Base-by-base conservation (phyloP, 805 yeast genomes). In the Kluyveromyces starmeri region DNA sequence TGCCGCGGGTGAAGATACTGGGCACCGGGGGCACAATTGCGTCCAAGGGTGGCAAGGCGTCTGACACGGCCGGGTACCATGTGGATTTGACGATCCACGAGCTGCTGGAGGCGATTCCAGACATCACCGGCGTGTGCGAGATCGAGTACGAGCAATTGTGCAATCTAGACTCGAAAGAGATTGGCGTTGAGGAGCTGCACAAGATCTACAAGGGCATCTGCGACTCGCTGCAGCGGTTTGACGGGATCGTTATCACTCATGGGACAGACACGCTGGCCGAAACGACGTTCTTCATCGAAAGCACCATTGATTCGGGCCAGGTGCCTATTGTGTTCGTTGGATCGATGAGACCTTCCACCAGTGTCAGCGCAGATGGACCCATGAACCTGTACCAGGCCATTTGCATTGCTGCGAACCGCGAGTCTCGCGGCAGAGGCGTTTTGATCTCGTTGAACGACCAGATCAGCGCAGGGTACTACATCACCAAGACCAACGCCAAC, bases 181-280 rank as follows among this genome's bases (percentile, higher is more conserved):
- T 76, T 20, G 65, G 70, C 25, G 65, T 70, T 29, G 44, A 47
- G 1, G 68, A 71, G 27, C 55, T 76, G 36, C 46, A 65, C 35
- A 56, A 59, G 31, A 62, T 76, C 31, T 65, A 72, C 40, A 52
- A 59, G 28, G 68, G 69, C 37, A 63, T 76, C 13, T 53, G 65
- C 9, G 61, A 62, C 16, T 68, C 70, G 20, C 49, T 74, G 23
- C 60, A 55, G 27, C 52, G 50, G 11, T 71, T 64, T 42, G 75
- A 73, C 45, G 82, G 81, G 26, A 67, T 75, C 13, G 82, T 76
- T 27, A 70, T 76, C 24, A 76, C 82, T 1, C 83, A 76, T 51
- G 83, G 83, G n/a, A 76, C 83, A 6, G 83, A 76, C 46, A 72
- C 82, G 2, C 63, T 75, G 61, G 76, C 78, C 34, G 83, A 76